phyloP scores from a whole-genome alignment of 202 grass and related monocot genomes.

The Saccharum hybrid region DNA sequence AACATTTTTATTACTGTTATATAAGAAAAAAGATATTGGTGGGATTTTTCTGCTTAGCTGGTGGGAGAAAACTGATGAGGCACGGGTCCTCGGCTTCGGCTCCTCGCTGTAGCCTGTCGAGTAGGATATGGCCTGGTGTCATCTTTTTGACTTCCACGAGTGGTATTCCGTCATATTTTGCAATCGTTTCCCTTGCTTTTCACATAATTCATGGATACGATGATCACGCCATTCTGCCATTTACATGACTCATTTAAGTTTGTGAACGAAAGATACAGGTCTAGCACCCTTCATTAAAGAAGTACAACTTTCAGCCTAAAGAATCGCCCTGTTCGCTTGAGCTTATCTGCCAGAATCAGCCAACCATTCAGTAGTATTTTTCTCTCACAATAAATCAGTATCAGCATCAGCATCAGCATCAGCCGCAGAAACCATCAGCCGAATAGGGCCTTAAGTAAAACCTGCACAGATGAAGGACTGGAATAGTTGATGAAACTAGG shows the following conservation, averaged over 20 bases:
- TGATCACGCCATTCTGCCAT: neutral
- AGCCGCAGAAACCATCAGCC: too few species aligned
- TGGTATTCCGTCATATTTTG: neutral
- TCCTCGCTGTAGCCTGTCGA: neutral
- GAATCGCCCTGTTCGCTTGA: neutral
- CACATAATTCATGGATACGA: neutral
- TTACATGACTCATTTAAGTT: neutral
- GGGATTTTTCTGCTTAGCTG: neutral
- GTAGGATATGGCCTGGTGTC: neutral
- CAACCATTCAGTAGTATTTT: too few species aligned
- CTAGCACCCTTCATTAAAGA: neutral
- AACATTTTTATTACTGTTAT: neutral
- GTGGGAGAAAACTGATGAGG: neutral
- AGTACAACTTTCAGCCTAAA: neutral
- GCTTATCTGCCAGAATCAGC: too few species aligned
- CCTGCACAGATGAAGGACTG: neutral
- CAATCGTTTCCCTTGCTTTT: neutral
- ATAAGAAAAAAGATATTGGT: neutral
- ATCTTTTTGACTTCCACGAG: constrained; percentile 29
- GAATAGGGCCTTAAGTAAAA: neutral
- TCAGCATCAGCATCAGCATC: too few species aligned
- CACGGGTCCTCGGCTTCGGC: neutral
- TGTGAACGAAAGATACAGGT: neutral
- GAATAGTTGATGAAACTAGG: neutral
- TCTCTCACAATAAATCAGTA: too few species aligned